A percentile compares a stretch with the other conserved stretches of the same genome.
Evolutionary conservation across 495 filamentous ascomycete genomes (phyloP).

Genomic region (Penicillium malachiteum): DNA sequence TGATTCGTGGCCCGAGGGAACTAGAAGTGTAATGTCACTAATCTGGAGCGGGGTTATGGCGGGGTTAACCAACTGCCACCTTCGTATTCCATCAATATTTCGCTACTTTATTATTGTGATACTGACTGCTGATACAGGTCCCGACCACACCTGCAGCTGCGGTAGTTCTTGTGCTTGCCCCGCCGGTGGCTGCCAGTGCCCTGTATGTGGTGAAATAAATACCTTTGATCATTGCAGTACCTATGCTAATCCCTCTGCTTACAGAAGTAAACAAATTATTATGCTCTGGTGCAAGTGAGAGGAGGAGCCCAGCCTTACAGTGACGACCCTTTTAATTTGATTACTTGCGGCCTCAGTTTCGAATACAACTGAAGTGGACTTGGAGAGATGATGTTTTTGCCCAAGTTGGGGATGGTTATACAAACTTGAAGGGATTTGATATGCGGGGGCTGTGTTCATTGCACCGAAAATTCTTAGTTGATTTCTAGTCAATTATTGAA

Average conservation of each 20-base stretch:
- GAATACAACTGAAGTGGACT: too few species aligned
- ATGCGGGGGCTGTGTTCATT: background rate
- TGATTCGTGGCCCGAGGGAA: background rate
- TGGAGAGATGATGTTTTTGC: too few species aligned
- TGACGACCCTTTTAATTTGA: background rate
- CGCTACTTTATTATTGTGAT: constrained; percentile 1
- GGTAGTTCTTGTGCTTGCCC: constrained; percentile 49
- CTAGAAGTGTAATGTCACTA: background rate
- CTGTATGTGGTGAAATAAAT: constrained; percentile 26
- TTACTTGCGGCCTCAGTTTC: background rate
- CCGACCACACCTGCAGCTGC: constrained; percentile 46
- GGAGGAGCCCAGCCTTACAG: too few species aligned
- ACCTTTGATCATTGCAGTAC: background rate
- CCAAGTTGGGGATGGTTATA: background rate
- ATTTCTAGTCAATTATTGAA: background rate
- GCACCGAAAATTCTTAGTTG: background rate
- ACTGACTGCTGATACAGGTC: constrained; percentile 28
- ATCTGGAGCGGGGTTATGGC: constrained; percentile 26
- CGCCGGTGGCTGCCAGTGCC: constrained; percentile 47
- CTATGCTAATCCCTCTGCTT: constrained; percentile 14
- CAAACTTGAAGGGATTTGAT: background rate
- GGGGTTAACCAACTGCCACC: constrained; percentile 9
- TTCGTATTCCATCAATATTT: constrained; percentile 7
- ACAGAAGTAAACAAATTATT: constrained; percentile 30
- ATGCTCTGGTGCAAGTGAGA: too few species aligned